A percentile compares a stretch with the other conserved stretches of the same genome.
phyloP scores from a whole-genome alignment of 2,329 filamentous ascomycete species.

The Fusarium sp. region DNA sequence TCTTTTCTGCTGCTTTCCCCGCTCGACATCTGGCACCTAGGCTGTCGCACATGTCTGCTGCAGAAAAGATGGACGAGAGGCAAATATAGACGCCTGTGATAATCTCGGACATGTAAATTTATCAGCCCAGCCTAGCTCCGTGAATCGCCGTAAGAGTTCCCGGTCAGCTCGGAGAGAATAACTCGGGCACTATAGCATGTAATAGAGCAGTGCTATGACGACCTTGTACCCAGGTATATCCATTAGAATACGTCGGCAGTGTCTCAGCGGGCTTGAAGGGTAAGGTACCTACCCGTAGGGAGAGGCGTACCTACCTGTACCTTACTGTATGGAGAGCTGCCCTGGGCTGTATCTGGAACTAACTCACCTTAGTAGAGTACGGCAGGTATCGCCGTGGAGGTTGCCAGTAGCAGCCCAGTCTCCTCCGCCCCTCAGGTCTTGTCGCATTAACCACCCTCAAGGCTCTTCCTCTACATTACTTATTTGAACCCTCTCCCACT shows the following conservation, averaged over 20 bases:
- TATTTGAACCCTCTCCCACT: constrained; percentile 37
- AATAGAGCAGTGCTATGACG: background rate
- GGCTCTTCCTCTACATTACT: constrained; percentile 25
- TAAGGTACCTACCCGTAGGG: constrained; percentile 9
- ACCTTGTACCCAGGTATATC: too few relatives aligned
- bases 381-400: constrained; percentile 25
- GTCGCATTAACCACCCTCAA: constrained; percentile 27
- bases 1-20: constrained; percentile 22
- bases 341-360: background rate
- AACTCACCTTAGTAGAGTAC: background rate
- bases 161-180: constrained; percentile 14
- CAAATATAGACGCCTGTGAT: constrained; percentile 5
- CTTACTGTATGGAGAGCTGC: background rate
- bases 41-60: constrained; percentile 27
- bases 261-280: constrained; percentile 6
- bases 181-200: background rate
- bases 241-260: constrained; percentile 3
- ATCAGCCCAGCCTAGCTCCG: background rate
- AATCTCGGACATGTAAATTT: constrained; percentile 35
- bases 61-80: background rate
- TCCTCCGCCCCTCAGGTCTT: constrained; percentile 1
- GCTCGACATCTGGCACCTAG: constrained; percentile 15
- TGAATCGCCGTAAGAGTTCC: constrained; percentile 5
- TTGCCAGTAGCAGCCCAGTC: constrained; percentile 13
- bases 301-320: background rate